Conservation (phyloP, 208 protist species). For the Acanthamoeba culbertsoni region DNA sequence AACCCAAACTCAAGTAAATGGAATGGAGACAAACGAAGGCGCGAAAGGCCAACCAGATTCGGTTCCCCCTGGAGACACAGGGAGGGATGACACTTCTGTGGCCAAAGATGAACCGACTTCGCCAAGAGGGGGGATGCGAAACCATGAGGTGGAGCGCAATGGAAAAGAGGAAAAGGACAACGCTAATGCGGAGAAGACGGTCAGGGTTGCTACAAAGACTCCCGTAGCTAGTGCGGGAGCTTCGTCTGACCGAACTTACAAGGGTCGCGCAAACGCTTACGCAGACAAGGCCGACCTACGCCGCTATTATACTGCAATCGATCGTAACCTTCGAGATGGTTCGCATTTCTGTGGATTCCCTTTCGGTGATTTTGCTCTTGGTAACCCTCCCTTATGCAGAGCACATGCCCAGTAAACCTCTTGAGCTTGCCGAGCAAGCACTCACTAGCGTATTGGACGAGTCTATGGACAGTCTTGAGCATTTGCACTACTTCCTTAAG, state of each 20-base stretch:
- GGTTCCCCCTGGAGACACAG: not conserved
- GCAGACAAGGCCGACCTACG: slow-evolving; percentile 20
- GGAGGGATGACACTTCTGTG: not conserved
- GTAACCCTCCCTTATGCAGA: no score
- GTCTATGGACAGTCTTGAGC: not conserved
- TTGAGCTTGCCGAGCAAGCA: slow-evolving; percentile 33
- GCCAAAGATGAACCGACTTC: not conserved
- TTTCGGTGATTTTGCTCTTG: no score
- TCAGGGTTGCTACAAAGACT: not conserved
- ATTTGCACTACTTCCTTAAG: slow-evolving; percentile 31
- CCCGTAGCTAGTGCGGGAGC: not conserved
- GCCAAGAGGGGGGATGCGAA: not conserved
- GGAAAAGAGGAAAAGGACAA: not conserved
- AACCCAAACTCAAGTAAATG: not conserved
- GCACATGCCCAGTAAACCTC: not conserved
- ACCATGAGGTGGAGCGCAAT: not conserved
- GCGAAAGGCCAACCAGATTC: not conserved
- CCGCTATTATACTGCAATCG: slow-evolving; percentile 46
- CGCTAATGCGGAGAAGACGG: not conserved
- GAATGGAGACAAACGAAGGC: no score
- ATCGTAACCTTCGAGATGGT: slow-evolving; percentile 35
- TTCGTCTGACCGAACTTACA: not conserved
- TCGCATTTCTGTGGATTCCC: not conserved
- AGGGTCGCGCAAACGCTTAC: not conserved
- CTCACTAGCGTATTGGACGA: not conserved